Evolutionary conservation across 352 stramenopile genomes (phyloP).

Genomic region (Aphanomyces stellatus): DNA sequence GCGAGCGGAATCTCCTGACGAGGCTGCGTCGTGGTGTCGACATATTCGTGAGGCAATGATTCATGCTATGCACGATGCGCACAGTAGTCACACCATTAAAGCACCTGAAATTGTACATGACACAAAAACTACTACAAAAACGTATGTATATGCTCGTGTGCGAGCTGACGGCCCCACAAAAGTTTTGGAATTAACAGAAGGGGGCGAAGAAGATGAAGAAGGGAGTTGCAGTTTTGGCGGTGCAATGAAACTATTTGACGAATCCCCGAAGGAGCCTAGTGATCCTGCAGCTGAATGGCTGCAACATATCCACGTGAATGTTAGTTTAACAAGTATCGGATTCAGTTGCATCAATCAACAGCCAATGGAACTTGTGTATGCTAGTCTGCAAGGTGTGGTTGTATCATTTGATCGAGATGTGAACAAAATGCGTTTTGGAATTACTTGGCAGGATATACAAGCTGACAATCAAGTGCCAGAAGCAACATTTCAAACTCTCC

Average conservation of each 20-base stretch:
- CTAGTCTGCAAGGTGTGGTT: conserved; percentile 75
- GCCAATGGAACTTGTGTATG: conserved; percentile 79
- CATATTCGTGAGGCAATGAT: conserved; percentile 46
- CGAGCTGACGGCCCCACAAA: conserved; percentile 84
- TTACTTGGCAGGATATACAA: conserved; percentile 80
- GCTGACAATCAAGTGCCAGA: conserved; percentile 82
- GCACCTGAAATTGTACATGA: background rate
- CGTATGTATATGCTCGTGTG: conserved; percentile 77
- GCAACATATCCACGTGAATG: conserved; percentile 51
- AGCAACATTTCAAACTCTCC: conserved; percentile 73
- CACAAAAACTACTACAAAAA: conserved; percentile 47
- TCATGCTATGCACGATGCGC: background rate
- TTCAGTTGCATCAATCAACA: conserved; percentile 83
- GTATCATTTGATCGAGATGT: conserved; percentile 66
- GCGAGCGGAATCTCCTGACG: conserved; percentile 64
- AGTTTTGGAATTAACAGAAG: conserved; percentile 86
- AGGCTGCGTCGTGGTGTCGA: conserved; percentile 60
- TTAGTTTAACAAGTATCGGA: conserved; percentile 37
- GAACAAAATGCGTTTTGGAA: conserved; percentile 75
- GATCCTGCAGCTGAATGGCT: background rate
- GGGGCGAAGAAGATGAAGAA: conserved; percentile 63
- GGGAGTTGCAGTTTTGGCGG: conserved; percentile 46
- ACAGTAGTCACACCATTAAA: background rate
- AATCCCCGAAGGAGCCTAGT: background rate
- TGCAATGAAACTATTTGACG: conserved; percentile 27